Evolutionary conservation across 139 green algal species (phyloP), one percentile per base, ranked within the genome.

Genomic region (Picochlorum sp.): DNA sequence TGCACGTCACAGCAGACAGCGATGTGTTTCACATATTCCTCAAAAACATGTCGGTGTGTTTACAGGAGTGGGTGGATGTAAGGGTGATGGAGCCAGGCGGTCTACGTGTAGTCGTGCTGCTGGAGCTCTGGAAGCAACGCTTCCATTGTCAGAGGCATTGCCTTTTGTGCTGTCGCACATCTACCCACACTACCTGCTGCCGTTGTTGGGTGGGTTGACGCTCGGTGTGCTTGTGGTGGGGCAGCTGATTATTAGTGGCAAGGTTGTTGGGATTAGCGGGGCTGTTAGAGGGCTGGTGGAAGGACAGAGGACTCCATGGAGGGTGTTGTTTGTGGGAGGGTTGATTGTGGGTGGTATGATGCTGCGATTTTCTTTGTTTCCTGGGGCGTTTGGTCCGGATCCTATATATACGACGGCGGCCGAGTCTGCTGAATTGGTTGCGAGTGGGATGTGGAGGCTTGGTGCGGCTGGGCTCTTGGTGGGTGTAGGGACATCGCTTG

Each of bases 401-500:
- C 68, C 68, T 6, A 41, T 41, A 41, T 41, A 41, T 41, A 41
- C 34, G 8, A 41, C 34, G 34, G 34, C 34, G 34, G 34, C 8
- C 8, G 34, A 41, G 34, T 41, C 34, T 41, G 6, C 34, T 20
- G 47, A 8, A 13, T 20, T 54, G 47, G 62, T 45, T 21, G 41
- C 26, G 7, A 58, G 50, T 28, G 57, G 24, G 14, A 14, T 59
- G 8, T 14, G 16, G 10, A 45, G 69, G 15, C 49, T 62, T 10
- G 41, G 30, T 28, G 10, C 60, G 14, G 51, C 62, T 13, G 85
- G 85, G 2, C 59, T 87, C 18, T 76, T 92, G 11, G 85, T 92
- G 4, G 85, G 85, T 2, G 1, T 86, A 9, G 85, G 85, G 18
- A 65, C 81, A 1, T 45, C 73, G 1, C 41, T 92, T 21, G 87